Conservation (phyloP, 345 rosid species). For the Pugionium dolabratum region DNA sequence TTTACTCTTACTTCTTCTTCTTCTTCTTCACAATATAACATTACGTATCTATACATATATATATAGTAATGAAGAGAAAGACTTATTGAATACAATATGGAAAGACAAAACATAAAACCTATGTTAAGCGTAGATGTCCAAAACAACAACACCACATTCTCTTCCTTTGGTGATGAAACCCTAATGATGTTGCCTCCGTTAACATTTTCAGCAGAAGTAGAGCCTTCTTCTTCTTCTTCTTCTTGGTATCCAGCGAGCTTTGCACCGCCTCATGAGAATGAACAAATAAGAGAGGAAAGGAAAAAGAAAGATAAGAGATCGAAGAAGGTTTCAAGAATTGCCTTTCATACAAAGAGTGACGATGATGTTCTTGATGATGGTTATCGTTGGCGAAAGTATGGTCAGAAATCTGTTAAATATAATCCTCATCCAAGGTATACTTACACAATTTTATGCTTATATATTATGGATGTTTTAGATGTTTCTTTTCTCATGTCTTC, state of each 20-base stretch:
- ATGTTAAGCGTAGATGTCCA: conserved; percentile 33
- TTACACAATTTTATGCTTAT: neutral
- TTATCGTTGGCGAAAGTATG: conserved; percentile 55
- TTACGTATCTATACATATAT: conserved; percentile 25
- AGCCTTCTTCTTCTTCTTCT: conserved; percentile 31
- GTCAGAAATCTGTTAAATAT: conserved; percentile 50
- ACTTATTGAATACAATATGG: conserved; percentile 25
- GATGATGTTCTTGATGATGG: conserved; percentile 60
- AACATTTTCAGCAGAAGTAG: conserved; percentile 15
- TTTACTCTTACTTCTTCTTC: conserved; percentile 39
- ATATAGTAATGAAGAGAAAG: neutral
- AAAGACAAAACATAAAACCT: conserved; percentile 19
- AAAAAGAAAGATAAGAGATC: conserved; percentile 36
- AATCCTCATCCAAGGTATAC: conserved; percentile 45
- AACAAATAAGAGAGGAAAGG: conserved; percentile 16
- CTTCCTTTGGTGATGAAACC: conserved; percentile 34
- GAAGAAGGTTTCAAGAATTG: conserved; percentile 38
- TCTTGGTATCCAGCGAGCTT: conserved; percentile 31
- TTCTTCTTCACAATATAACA: neutral
- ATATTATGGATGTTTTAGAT: too few relatives aligned
- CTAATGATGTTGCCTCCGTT: conserved; percentile 31
- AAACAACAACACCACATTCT: conserved; percentile 18
- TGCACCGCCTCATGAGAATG: conserved; percentile 3
- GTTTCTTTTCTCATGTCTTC: too few relatives aligned
- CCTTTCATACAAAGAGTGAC: conserved; percentile 48